phyloP scores from a whole-genome alignment of 2,329 filamentous ascomycete species.

The Fusarium domesticum region DNA sequence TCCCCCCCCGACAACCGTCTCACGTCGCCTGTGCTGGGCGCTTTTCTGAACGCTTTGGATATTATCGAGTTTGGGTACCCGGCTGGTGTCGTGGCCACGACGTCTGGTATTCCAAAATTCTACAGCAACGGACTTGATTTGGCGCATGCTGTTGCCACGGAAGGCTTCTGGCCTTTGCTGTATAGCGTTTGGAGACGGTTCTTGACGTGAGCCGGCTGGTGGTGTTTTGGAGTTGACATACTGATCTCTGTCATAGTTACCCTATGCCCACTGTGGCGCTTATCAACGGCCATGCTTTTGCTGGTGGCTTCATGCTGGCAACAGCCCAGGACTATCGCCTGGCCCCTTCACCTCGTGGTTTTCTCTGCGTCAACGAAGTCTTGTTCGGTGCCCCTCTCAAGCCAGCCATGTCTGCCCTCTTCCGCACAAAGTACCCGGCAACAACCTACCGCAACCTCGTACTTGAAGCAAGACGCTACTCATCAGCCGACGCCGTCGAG shows the following conservation, averaged over 20 bases:
- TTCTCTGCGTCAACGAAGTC: conserved; percentile 76
- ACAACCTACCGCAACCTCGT: conserved; percentile 61
- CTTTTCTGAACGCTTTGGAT: conserved; percentile 69
- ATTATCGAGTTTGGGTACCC: conserved; percentile 65
- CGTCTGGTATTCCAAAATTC: conserved; percentile 72
- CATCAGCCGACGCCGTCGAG: conserved; percentile 59
- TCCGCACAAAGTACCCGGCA: conserved; percentile 63
- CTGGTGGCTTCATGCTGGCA: conserved; percentile 75
- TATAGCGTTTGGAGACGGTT: conserved; percentile 65
- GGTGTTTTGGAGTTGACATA: too few relatives aligned
- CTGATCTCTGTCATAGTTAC: conserved; percentile 41
- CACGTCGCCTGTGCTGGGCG: conserved; percentile 63
- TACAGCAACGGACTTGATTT: conserved; percentile 83
- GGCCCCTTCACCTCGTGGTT: conserved; percentile 68
- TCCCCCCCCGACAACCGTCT: conserved; percentile 76
- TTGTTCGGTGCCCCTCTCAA: conserved; percentile 75
- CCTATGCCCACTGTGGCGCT: conserved; percentile 82
- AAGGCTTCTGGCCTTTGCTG: conserved; percentile 61
- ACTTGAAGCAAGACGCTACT: conserved; percentile 70
- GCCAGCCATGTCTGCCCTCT: conserved; percentile 70
- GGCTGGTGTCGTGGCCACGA: conserved; percentile 74
- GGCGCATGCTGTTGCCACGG: conserved; percentile 57
- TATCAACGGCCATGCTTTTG: conserved; percentile 77
- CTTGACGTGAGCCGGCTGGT: conserved; percentile 29
- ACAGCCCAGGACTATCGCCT: conserved; percentile 84